A percentile compares a stretch with the other conserved stretches of the same genome.
phyloP scores from a whole-genome alignment of 78 protist genomes.

The Cyanophora paradoxa region DNA sequence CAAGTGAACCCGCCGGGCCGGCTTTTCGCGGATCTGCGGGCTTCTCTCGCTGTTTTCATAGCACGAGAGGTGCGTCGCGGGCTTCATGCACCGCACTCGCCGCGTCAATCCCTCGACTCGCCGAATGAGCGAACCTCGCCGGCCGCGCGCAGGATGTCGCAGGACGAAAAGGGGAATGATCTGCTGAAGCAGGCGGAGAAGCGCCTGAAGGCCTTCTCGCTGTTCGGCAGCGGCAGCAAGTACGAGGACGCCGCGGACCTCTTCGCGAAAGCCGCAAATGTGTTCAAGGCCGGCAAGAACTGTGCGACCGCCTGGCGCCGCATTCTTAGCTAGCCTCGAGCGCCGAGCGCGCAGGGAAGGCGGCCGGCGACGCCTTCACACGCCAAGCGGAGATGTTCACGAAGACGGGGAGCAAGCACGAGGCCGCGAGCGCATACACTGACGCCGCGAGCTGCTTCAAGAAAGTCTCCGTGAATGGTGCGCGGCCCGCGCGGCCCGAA shows the following conservation, averaged over 20 bases:
- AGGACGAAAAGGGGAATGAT: slow-evolving; percentile 16
- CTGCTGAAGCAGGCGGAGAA: slow-evolving; percentile 28
- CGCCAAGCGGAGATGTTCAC: slow-evolving; percentile 37
- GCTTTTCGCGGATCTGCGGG: too few species aligned
- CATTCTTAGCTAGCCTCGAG: too few species aligned
- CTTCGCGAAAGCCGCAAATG: not conserved
- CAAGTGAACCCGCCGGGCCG: too few species aligned
- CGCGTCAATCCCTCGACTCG: too few species aligned
- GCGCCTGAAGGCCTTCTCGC: not conserved
- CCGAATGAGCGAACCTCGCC: too few species aligned
- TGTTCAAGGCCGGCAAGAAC: not conserved
- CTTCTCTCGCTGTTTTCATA: too few species aligned
- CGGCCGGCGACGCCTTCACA: slow-evolving; percentile 57
- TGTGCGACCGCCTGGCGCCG: not conserved
- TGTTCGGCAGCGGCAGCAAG: slow-evolving; percentile 11
- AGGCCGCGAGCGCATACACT: slow-evolving; percentile 47
- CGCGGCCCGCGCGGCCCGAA: too few species aligned
- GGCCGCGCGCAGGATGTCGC: too few species aligned
- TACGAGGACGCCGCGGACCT: slow-evolving; percentile 25
- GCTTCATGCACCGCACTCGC: too few species aligned
- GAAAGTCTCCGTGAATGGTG: slow-evolving; percentile 26
- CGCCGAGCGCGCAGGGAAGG: slow-evolving; percentile 39
- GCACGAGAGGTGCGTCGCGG: too few species aligned
- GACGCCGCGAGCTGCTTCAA: slow-evolving; percentile 54
- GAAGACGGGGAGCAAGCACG: slow-evolving; percentile 45